Percentiles rank a stretch among this genome's conserved stretches.
These are phyloP conservation scores for Allodekkera sacchari DNA, from an alignment of 805 yeast species.

Conservation along the genomic window DNA sequence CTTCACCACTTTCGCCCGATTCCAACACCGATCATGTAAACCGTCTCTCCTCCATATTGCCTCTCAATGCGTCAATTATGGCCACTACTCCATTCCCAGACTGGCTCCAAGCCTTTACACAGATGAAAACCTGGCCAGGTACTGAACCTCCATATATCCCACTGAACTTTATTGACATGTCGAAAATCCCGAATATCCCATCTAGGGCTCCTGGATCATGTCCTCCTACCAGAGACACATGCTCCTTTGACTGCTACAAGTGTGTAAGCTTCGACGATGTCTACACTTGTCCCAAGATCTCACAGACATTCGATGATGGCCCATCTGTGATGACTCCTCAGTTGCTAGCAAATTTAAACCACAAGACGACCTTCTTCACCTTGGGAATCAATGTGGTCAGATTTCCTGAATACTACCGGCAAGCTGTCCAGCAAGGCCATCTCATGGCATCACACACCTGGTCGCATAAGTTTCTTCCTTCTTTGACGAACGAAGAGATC, in stretches of 20 bases:
- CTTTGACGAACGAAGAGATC: conserved; percentile 67
- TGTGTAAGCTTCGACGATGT: conserved; percentile 75
- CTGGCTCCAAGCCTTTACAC: conserved; percentile 75
- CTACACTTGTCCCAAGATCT: conserved; percentile 59
- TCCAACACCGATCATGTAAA: too few relatives aligned
- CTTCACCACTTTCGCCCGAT: too few relatives aligned
- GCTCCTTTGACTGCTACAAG: conserved; percentile 81
- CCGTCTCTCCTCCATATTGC: neutral
- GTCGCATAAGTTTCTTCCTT: conserved; percentile 82
- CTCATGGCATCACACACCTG: conserved; percentile 85
- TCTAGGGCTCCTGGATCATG: conserved; percentile 55
- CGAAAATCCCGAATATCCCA: conserved; percentile 39
- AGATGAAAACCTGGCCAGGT: conserved; percentile 76
- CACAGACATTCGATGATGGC: conserved; percentile 95
- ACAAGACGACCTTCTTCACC: conserved; percentile 72
- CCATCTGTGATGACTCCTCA: conserved; percentile 68
- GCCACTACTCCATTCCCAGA: conserved; percentile 45
- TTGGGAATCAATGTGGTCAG: conserved; percentile 75
- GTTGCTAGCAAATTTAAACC: conserved; percentile 44
- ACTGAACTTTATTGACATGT: conserved; percentile 57
- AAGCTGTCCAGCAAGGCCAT: conserved; percentile 57
- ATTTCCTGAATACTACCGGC: conserved; percentile 63
- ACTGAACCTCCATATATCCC: conserved; percentile 84
- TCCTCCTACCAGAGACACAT: conserved; percentile 39
- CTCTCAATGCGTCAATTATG: conserved; percentile 16